Percentiles rank a stretch among this genome's conserved stretches.
Conservation (phyloP, 108 stramenopile genomes). For the Skeletonema grethae region DNA sequence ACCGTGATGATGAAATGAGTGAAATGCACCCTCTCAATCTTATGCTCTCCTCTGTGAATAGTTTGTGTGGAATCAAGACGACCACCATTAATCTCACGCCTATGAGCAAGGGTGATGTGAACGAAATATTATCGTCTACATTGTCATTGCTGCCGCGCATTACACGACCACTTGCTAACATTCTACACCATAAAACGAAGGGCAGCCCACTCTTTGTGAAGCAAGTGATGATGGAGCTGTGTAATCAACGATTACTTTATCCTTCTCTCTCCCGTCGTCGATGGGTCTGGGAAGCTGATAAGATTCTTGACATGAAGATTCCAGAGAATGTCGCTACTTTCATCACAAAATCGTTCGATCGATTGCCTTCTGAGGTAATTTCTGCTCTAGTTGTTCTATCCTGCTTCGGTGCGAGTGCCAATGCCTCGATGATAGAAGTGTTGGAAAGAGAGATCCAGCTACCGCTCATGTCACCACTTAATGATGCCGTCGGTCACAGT, state of each 20-base stretch:
- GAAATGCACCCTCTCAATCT: slow-evolving; percentile 11
- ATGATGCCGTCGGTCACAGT: slow-evolving; percentile 19
- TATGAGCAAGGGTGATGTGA: slow-evolving; percentile 9
- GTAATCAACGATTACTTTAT: slow-evolving; percentile 9
- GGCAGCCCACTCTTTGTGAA: slow-evolving; percentile 25
- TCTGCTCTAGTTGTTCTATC: slow-evolving; percentile 14
- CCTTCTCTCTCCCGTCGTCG: slow-evolving; percentile 4
- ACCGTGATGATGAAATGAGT: slow-evolving; percentile 19
- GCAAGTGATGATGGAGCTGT: slow-evolving; percentile 15
- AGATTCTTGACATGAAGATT: slow-evolving; percentile 20
- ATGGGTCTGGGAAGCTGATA: slow-evolving; percentile 37
- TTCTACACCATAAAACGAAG: slow-evolving; percentile 28
- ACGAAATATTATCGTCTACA: slow-evolving; percentile 14
- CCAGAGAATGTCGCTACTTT: slow-evolving; percentile 27
- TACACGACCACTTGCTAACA: slow-evolving; percentile 13
- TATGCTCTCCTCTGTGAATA: slow-evolving; percentile 1
- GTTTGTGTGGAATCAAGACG: too few relatives aligned
- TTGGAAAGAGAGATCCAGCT: slow-evolving; percentile 9
- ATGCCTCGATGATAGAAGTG: not conserved
- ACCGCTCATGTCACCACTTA: not conserved
- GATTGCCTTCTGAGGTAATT: slow-evolving; percentile 7
- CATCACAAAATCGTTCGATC: slow-evolving; percentile 4
- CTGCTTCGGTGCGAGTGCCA: slow-evolving; percentile 17
- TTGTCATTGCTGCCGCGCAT: slow-evolving; percentile 21
- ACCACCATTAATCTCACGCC: slow-evolving; percentile 4